Evolutionary conservation across 2,329 filamentous ascomycete genomes (phyloP).

Genomic region (Aspergillus sp.): DNA sequence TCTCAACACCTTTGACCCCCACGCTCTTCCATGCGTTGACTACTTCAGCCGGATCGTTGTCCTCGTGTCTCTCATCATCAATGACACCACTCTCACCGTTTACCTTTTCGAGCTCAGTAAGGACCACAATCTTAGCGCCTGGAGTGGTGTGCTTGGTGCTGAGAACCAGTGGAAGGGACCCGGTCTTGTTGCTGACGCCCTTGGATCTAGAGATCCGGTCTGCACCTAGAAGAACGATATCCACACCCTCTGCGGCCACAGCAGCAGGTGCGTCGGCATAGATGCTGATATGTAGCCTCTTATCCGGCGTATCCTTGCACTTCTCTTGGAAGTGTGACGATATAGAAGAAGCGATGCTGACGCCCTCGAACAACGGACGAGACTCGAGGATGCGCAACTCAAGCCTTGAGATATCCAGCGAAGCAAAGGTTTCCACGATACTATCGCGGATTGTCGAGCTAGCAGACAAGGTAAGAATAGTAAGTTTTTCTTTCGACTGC

Average conservation of each 20-base stretch:
- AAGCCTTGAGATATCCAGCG: slow-evolving; percentile 38
- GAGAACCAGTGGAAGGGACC: slow-evolving; percentile 60
- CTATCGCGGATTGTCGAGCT: slow-evolving; percentile 61
- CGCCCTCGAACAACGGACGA: slow-evolving; percentile 65
- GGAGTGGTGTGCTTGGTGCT: slow-evolving; percentile 53
- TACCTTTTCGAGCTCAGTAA: slow-evolving; percentile 65
- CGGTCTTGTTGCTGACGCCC: slow-evolving; percentile 66
- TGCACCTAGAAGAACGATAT: slow-evolving; percentile 64
- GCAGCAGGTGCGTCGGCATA: slow-evolving; percentile 63
- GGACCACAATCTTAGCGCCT: slow-evolving; percentile 51
- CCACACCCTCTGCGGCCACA: slow-evolving; percentile 51
- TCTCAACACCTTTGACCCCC: slow-evolving; percentile 24
- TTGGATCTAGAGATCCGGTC: slow-evolving; percentile 61
- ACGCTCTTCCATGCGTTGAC: slow-evolving; percentile 45
- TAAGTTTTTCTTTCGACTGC: slow-evolving; percentile 32
- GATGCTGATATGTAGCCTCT: slow-evolving; percentile 46
- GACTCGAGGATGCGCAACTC: slow-evolving; percentile 66
- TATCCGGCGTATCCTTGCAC: slow-evolving; percentile 19
- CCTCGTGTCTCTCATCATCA: slow-evolving; percentile 50
- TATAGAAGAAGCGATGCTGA: slow-evolving; percentile 51
- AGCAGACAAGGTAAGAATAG: slow-evolving; percentile 61
- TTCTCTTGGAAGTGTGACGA: slow-evolving; percentile 24
- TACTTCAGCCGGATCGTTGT: slow-evolving; percentile 57
- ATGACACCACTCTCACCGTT: slow-evolving; percentile 48
- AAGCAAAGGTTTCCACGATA: slow-evolving; percentile 45